These are phyloP conservation scores for Cyclotella baltica DNA, from an alignment of 108 stramenopile genomes.

Conservation along the genomic window DNA sequence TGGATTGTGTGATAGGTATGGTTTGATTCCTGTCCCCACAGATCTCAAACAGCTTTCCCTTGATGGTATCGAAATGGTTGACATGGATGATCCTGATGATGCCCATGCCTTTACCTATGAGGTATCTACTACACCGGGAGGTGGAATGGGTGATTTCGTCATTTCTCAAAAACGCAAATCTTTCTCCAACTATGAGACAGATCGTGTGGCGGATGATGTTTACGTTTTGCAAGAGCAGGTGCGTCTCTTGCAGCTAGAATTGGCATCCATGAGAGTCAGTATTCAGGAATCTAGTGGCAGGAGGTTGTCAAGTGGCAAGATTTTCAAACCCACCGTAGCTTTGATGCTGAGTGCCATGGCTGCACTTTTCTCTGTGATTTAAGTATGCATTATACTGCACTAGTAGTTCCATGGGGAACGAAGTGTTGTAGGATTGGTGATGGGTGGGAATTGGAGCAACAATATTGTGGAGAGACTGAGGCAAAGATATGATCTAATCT, in stretches of 20 bases:
- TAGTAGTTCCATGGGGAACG: not conserved
- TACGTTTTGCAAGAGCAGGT: constrained; percentile 27
- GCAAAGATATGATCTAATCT: constrained; percentile 2
- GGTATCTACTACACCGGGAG: constrained; percentile 31
- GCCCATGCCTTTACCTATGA: constrained; percentile 40
- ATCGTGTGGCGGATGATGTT: constrained; percentile 40
- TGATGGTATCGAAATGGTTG: constrained; percentile 41
- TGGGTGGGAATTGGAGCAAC: not conserved
- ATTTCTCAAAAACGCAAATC: constrained; percentile 35
- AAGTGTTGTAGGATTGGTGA: not conserved
- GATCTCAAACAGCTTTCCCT: constrained; percentile 33
- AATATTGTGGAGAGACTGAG: constrained; percentile 45
- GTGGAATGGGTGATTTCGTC: constrained; percentile 44
- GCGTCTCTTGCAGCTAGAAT: constrained; percentile 29
- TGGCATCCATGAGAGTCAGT: constrained; percentile 28
- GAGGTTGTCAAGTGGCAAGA: not conserved
- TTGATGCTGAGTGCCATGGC: constrained; percentile 16
- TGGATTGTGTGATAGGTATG: constrained; percentile 39
- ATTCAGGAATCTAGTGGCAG: constrained; percentile 10
- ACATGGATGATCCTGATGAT: constrained; percentile 22
- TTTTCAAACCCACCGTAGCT: constrained; percentile 13
- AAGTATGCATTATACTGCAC: no score
- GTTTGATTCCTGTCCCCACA: constrained; percentile 37
- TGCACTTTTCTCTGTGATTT: constrained; percentile 5
- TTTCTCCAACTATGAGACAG: constrained; percentile 41